Evolutionary conservation across 495 filamentous ascomycete species (phyloP).

Genomic region (Aspergillus ellipticus): DNA sequence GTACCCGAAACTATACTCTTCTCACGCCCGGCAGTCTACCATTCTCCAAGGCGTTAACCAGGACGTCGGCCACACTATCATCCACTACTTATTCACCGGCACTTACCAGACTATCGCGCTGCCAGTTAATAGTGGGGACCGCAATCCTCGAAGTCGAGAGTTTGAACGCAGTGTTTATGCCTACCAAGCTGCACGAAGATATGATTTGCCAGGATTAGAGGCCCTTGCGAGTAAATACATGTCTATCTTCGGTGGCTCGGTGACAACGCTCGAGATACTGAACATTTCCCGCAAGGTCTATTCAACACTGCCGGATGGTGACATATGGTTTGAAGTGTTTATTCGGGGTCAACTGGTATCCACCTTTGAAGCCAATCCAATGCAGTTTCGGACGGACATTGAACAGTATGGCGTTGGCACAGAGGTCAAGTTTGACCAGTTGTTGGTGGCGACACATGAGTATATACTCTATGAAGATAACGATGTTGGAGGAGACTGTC

Average conservation of each 20-base stretch:
- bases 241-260: background rate
- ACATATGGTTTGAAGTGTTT: constrained; percentile 5
- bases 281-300: background rate
- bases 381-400: background rate
- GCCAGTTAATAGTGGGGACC: background rate
- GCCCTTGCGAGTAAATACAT: background rate
- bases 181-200: constrained; percentile 1
- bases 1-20: background rate
- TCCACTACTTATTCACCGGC: background rate
- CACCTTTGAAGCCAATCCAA: background rate
- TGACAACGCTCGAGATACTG: constrained; percentile 1
- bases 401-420: background rate
- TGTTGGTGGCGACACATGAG: background rate
- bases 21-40: background rate
- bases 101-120: background rate
- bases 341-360: constrained; percentile 1
- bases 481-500: background rate
- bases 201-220: background rate
- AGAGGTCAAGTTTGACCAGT: constrained; percentile 4
- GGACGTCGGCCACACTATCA: background rate
- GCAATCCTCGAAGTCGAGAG: background rate
- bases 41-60: background rate
- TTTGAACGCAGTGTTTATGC: background rate
- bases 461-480: background rate
- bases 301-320: background rate